A percentile compares a stretch with the other conserved stretches of the same genome.
Conservation (phyloP, 2,329 filamentous ascomycete genomes). For the Hypoxylon sp. region DNA sequence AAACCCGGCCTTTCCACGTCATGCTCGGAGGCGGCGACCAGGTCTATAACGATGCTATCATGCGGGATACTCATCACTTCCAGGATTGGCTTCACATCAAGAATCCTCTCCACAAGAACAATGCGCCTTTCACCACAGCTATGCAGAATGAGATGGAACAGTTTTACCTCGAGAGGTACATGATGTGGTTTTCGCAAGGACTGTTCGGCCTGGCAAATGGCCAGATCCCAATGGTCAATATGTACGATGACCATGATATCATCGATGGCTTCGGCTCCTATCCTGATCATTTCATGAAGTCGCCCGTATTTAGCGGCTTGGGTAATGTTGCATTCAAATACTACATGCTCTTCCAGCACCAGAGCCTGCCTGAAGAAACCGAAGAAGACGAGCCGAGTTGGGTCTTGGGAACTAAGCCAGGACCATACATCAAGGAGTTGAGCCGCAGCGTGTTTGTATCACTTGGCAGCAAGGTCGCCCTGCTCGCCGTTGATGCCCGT, state of each 20-base stretch:
- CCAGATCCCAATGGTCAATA: constrained; percentile 98
- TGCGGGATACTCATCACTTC: constrained; percentile 78
- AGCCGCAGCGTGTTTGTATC: constrained; percentile 88
- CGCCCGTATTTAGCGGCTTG: constrained; percentile 87
- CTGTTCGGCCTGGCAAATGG: constrained; percentile 91
- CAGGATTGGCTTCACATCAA: constrained; percentile 84
- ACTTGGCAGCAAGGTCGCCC: constrained; percentile 78
- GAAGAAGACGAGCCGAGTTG: constrained; percentile 89
- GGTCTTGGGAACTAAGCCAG: constrained; percentile 80
- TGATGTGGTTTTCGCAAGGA: constrained; percentile 95
- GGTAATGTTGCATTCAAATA: constrained; percentile 97
- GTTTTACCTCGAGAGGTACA: constrained; percentile 89
- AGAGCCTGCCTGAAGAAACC: constrained; percentile 83
- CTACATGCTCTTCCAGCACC: constrained; percentile 98
- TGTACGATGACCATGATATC: constrained; percentile 95
- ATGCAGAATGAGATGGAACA: constrained; percentile 89
- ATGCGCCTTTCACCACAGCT: constrained; percentile 77
- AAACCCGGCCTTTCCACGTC: constrained; percentile 91
- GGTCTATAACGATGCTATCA: constrained; percentile 91
- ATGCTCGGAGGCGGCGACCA: constrained; percentile 98
- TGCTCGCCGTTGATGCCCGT: constrained; percentile 88
- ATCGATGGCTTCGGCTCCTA: constrained; percentile 95
- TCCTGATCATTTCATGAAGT: constrained; percentile 88
- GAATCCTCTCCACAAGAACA: constrained; percentile 81
- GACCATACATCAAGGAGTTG: constrained; percentile 88